Percentiles rank a stretch among this genome's conserved stretches.
phyloP scores from a whole-genome alignment of 2,329 filamentous ascomycete species.

The Clonostachys solani region DNA sequence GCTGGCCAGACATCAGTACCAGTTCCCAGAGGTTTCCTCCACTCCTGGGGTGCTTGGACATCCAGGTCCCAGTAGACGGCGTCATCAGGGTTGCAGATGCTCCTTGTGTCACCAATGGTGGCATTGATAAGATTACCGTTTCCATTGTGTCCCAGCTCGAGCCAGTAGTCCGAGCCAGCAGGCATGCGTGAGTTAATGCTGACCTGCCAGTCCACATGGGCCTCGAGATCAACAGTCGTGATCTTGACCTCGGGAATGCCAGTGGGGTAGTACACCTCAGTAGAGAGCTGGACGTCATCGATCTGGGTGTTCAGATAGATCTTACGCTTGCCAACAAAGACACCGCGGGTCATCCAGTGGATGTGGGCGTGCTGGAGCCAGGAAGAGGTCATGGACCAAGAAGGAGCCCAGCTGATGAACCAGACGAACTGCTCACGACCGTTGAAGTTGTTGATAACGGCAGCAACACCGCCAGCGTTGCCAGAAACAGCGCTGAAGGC shows the following conservation, averaged over 20 bases:
- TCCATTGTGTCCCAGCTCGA: constrained; percentile 50
- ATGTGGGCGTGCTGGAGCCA: constrained; percentile 60
- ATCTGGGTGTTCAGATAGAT: constrained; percentile 52
- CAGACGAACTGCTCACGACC: constrained; percentile 58
- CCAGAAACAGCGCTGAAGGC: constrained; percentile 39
- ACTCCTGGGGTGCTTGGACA: constrained; percentile 38
- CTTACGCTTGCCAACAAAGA: constrained; percentile 52
- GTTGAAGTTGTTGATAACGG: constrained; percentile 54
- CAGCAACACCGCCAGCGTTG: constrained; percentile 40
- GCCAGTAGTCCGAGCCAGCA: constrained; percentile 43
- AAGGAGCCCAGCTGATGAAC: constrained; percentile 46
- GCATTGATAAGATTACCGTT: constrained; percentile 46
- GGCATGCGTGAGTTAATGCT: constrained; percentile 41
- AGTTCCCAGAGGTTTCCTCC: constrained; percentile 40
- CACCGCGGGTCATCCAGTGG: constrained; percentile 55
- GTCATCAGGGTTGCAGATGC: constrained; percentile 33
- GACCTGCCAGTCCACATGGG: constrained; percentile 34
- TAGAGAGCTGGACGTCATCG: constrained; percentile 57
- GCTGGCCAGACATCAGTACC: constrained; percentile 43
- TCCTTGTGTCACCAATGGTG: constrained; percentile 39
- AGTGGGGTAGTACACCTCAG: constrained; percentile 42
- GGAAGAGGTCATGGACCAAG: constrained; percentile 44
- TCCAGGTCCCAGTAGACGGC: constrained; percentile 39
- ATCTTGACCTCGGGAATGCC: constrained; percentile 42
- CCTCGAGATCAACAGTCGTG: constrained; percentile 36